Conservation (phyloP, 2,329 filamentous ascomycete genomes). For the Metarhizium humberi region DNA sequence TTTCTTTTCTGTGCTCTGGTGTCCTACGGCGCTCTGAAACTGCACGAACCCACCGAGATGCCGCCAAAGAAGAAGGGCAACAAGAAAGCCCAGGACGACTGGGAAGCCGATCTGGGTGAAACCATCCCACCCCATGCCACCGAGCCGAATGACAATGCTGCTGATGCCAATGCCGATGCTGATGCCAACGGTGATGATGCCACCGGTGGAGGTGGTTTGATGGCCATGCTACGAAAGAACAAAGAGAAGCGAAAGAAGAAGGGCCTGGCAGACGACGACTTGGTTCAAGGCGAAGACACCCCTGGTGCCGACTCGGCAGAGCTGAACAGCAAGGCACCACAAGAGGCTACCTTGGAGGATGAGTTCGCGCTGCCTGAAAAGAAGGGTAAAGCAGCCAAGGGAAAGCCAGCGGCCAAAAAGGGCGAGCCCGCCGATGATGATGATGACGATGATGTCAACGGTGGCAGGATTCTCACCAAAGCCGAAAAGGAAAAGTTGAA, state of each 20-base stretch:
- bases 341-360: constrained; percentile 75
- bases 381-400: constrained; percentile 52
- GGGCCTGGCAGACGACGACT: constrained; percentile 59
- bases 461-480: constrained; percentile 78
- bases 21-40: not conserved
- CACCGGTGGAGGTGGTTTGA: constrained; percentile 55
- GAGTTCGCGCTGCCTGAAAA: constrained; percentile 79
- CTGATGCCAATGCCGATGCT: constrained; percentile 31
- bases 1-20: not conserved
- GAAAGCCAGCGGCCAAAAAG: constrained; percentile 32
- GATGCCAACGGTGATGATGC: constrained; percentile 42
- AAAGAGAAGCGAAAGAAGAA: constrained; percentile 88
- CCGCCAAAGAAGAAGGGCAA: constrained; percentile 87
- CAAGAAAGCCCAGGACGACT: constrained; percentile 80
- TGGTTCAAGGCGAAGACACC: constrained; percentile 56
- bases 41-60: constrained; percentile 46
- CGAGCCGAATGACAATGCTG: constrained; percentile 29
- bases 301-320: constrained; percentile 21
- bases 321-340: constrained; percentile 56
- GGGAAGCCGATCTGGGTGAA: constrained; percentile 90
- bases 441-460: constrained; percentile 40
- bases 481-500: constrained; percentile 97
- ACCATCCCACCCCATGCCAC: constrained; percentile 49
- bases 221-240: constrained; percentile 74
- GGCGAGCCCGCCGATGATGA: constrained; percentile 30